Percentiles rank a stretch among this genome's conserved stretches.
phyloP scores from a whole-genome alignment of 371 early-diverging fungal species.

The Amoeboaphelidium protococcarum region DNA sequence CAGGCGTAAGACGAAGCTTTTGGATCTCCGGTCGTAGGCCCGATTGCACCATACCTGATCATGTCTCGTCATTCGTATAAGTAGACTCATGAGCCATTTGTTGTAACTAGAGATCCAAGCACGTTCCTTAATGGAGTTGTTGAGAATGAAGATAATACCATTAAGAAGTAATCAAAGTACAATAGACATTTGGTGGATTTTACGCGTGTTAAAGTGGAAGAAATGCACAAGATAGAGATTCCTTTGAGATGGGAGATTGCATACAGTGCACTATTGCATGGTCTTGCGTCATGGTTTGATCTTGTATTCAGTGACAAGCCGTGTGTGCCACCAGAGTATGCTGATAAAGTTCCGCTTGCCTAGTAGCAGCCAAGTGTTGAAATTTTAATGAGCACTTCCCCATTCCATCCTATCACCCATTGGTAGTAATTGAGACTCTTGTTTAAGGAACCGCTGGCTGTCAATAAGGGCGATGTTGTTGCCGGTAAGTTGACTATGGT shows the following conservation, averaged over 20 bases:
- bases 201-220: slow-evolving; percentile 36
- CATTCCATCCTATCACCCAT: slow-evolving; percentile 63
- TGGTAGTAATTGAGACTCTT: slow-evolving; percentile 94
- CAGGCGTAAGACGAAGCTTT: slow-evolving; percentile 23
- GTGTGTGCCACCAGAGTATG: too few species aligned
- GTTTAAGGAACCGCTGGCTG: slow-evolving; percentile 76
- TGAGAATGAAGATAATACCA: too few species aligned
- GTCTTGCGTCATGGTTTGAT: slow-evolving; percentile 94
- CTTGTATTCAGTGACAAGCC: slow-evolving; percentile 38
- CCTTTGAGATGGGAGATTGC: slow-evolving; percentile 50
- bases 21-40: slow-evolving; percentile 65
- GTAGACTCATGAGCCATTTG: slow-evolving; percentile 19
- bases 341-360: too few species aligned
- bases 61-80: not conserved
- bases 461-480: slow-evolving; percentile 61
- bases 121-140: slow-evolving; percentile 36
- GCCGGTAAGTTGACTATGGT: slow-evolving; percentile 56
- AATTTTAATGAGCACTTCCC: slow-evolving; percentile 52
- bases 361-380: slow-evolving; percentile 3
- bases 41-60: slow-evolving; percentile 2
- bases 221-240: slow-evolving; percentile 50
- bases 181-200: too few species aligned
- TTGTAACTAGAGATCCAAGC: slow-evolving; percentile 42
- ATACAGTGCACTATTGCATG: slow-evolving; percentile 42
- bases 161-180: too few species aligned